These are phyloP conservation scores for Voacanga thouarsii DNA, from an alignment of 257 asterid genomes.

Conservation along the genomic window DNA sequence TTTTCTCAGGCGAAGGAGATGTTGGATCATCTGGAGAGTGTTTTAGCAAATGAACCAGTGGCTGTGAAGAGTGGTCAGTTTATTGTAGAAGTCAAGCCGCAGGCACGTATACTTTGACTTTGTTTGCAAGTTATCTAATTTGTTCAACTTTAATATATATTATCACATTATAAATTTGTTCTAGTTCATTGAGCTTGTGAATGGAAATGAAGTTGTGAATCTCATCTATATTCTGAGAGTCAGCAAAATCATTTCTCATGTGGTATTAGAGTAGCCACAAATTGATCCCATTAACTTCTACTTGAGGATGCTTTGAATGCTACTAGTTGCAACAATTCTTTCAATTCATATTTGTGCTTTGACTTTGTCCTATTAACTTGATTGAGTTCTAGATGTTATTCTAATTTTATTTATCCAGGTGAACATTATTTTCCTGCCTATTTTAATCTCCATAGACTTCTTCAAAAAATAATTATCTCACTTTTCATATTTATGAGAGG, in stretches of 20 bases:
- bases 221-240: background rate
- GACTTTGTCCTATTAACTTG: background rate
- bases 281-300: background rate
- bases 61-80: conserved; percentile 90
- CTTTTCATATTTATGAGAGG: background rate
- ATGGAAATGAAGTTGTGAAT: background rate
- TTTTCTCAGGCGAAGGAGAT: conserved; percentile 87
- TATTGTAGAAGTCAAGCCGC: conserved; percentile 93
- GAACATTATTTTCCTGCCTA: background rate
- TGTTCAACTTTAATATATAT: background rate
- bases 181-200: background rate
- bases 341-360: background rate
- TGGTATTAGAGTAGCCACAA: background rate
- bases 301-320: background rate
- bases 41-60: conserved; percentile 89
- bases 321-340: background rate
- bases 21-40: conserved; percentile 93
- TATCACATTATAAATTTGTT: background rate
- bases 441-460: background rate
- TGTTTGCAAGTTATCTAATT: background rate
- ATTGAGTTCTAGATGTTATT: background rate
- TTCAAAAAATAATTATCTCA: background rate
- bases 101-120: conserved; percentile 43
- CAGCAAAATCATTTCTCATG: background rate
- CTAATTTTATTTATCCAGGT: background rate